Percentiles rank a stretch among this genome's conserved stretches.
phyloP scores from a whole-genome alignment of 768 basidiomycete species.

The Solioccasus polychromus region DNA sequence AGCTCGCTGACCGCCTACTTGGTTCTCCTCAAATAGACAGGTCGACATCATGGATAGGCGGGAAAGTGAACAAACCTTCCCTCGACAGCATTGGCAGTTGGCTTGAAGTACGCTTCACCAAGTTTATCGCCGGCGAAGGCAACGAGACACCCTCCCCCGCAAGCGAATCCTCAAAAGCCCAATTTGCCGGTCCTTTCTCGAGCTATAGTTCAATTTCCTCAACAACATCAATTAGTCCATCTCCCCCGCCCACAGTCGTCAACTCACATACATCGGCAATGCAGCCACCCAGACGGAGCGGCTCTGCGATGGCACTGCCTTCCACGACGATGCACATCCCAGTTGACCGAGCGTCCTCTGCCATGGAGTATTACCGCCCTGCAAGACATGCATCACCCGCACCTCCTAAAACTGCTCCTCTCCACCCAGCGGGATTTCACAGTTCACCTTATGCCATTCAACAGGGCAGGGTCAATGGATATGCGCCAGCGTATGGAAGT shows the following conservation, averaged over 20 bases:
- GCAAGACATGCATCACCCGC: constrained; percentile 49
- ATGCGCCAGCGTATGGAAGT: constrained; percentile 34
- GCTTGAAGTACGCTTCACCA: constrained; percentile 89
- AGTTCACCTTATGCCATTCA: constrained; percentile 30
- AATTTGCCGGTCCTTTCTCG: constrained; percentile 78
- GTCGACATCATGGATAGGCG: constrained; percentile 78
- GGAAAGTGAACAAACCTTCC: constrained; percentile 87
- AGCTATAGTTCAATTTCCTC: constrained; percentile 93
- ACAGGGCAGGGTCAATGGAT: constrained; percentile 33
- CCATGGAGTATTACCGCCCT: constrained; percentile 66
- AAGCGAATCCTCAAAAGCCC: constrained; percentile 32
- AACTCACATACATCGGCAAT: constrained; percentile 37
- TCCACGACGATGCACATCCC: constrained; percentile 45
- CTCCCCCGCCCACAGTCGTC: constrained; percentile 60
- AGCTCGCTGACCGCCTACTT: constrained; percentile 73
- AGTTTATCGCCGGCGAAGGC: constrained; percentile 92
- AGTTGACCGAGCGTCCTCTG: constrained; percentile 74
- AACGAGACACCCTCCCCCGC: constrained; percentile 45
- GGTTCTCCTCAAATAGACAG: constrained; percentile 75
- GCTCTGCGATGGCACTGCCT: constrained; percentile 65
- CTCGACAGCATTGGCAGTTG: constrained; percentile 89
- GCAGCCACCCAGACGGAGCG: constrained; percentile 50
- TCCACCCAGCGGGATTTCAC: constrained; percentile 36
- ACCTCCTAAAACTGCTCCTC: constrained; percentile 53
- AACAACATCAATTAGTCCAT: constrained; percentile 69